A percentile compares a stretch with the other conserved stretches of the same genome.
These are phyloP conservation scores for Podaxis rugospora DNA, from an alignment of 768 basidiomycete species.

Conservation along the genomic window DNA sequence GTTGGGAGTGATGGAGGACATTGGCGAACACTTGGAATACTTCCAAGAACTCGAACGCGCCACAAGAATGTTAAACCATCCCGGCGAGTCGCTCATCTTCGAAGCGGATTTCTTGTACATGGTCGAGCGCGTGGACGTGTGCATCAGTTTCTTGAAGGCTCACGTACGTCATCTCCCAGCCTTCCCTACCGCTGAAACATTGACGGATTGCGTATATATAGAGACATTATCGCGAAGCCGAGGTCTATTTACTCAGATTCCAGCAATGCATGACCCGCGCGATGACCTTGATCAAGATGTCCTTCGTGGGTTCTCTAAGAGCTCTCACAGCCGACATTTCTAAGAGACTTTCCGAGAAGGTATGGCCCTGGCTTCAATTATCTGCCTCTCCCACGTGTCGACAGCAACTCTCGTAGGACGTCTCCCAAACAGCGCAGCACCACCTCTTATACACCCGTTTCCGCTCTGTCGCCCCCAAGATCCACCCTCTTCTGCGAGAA, in stretches of 20 bases:
- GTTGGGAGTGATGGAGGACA: constrained; percentile 76
- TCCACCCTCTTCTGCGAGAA: constrained; percentile 78
- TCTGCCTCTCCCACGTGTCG: background rate
- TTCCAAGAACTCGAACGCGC: constrained; percentile 94
- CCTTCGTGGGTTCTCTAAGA: constrained; percentile 82
- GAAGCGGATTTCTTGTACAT: constrained; percentile 91
- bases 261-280: constrained; percentile 98
- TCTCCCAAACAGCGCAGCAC: constrained; percentile 74
- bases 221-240: constrained; percentile 90
- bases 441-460: constrained; percentile 93
- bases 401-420: constrained; percentile 40
- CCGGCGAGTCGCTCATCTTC: constrained; percentile 87
- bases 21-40: constrained; percentile 79
- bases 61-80: constrained; percentile 90
- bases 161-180: constrained; percentile 56
- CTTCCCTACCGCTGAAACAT: background rate
- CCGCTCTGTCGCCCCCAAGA: constrained; percentile 59
- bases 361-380: constrained; percentile 19
- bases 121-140: constrained; percentile 94
- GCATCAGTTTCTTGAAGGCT: constrained; percentile 82
- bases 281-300: constrained; percentile 98
- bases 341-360: constrained; percentile 73
- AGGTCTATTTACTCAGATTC: constrained; percentile 92
- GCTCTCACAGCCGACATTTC: constrained; percentile 76
- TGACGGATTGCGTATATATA: constrained; percentile 25